These are phyloP conservation scores for Melanopsichium pennsylvanicum DNA, from an alignment of 1,284 basidiomycete genomes.

Conservation along the genomic window DNA sequence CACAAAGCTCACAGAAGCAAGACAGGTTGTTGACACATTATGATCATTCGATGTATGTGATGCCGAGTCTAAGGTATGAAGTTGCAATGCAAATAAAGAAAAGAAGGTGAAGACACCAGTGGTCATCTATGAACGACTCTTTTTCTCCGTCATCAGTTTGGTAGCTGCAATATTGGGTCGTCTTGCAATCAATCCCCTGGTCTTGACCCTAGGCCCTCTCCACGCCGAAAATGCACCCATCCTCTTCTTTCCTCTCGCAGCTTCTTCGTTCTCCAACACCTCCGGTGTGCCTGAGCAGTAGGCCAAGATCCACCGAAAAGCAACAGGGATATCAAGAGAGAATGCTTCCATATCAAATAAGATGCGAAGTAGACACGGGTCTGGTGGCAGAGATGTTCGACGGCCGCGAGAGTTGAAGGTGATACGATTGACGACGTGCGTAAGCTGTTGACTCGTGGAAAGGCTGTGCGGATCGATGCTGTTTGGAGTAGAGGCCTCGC, in stretches of 20 bases:
- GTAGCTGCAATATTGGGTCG: background rate
- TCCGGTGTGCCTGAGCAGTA: conserved; percentile 6
- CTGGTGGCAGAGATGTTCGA: conserved; percentile 10
- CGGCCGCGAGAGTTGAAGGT: conserved; percentile 27
- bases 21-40: too few relatives aligned
- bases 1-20: too few relatives aligned
- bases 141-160: background rate
- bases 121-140: background rate
- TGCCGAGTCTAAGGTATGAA: too few relatives aligned
- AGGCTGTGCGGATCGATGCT: background rate
- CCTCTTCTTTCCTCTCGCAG: background rate
- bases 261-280: conserved; percentile 1
- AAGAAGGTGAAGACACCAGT: too few relatives aligned
- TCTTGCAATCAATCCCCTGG: conserved; percentile 18
- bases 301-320: conserved; percentile 24
- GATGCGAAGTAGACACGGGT: conserved; percentile 27
- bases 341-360: conserved; percentile 35
- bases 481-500: background rate
- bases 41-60: too few relatives aligned
- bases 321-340: conserved; percentile 20
- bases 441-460: conserved; percentile 1
- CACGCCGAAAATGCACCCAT: conserved; percentile 12
- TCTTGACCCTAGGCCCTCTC: conserved; percentile 26
- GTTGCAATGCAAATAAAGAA: too few relatives aligned
- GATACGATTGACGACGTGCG: conserved; percentile 7